phyloP scores from a whole-genome alignment of 805 yeast genomes.

The Saturnispora zaruensis region DNA sequence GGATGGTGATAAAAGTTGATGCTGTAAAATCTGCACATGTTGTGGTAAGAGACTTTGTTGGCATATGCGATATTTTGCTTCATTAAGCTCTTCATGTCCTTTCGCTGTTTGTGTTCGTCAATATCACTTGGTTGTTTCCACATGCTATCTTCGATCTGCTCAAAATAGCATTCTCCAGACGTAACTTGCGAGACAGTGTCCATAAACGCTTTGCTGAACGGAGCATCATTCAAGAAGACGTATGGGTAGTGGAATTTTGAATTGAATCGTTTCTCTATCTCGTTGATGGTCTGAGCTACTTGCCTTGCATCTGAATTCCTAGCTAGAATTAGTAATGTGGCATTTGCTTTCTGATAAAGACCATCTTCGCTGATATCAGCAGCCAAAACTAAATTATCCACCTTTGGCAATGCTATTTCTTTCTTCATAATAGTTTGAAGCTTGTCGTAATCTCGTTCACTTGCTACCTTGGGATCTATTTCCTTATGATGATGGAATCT shows the following conservation, averaged over 20 bases:
- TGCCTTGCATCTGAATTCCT: constrained; percentile 50
- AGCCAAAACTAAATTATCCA: constrained; percentile 26
- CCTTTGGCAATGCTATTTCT: constrained; percentile 42
- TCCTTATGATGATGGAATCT: constrained; percentile 6
- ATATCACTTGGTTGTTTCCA: constrained; percentile 43
- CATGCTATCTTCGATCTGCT: constrained; percentile 37
- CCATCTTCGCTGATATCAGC: constrained; percentile 14
- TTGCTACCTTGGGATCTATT: constrained; percentile 23
- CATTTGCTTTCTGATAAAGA: constrained; percentile 46
- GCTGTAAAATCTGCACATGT: constrained; percentile 78
- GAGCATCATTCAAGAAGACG: constrained; percentile 66
- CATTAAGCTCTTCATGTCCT: constrained; percentile 30
- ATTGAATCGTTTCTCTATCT: constrained; percentile 60
- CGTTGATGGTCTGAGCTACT: constrained; percentile 44
- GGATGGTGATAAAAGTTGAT: constrained; percentile 57
- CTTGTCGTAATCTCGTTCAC: constrained; percentile 31
- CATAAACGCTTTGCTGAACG: constrained; percentile 53
- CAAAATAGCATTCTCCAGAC: constrained; percentile 40
- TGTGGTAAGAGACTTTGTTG: constrained; percentile 54
- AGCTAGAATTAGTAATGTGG: constrained; percentile 68
- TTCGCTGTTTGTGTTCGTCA: constrained; percentile 28
- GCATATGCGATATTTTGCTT: constrained; percentile 49
- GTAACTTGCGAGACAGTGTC: constrained; percentile 32
- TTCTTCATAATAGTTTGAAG: constrained; percentile 31
- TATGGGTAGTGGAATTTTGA: constrained; percentile 69